phyloP scores from a whole-genome alignment of 768 basidiomycete genomes.

The Lactarius trivialis region DNA sequence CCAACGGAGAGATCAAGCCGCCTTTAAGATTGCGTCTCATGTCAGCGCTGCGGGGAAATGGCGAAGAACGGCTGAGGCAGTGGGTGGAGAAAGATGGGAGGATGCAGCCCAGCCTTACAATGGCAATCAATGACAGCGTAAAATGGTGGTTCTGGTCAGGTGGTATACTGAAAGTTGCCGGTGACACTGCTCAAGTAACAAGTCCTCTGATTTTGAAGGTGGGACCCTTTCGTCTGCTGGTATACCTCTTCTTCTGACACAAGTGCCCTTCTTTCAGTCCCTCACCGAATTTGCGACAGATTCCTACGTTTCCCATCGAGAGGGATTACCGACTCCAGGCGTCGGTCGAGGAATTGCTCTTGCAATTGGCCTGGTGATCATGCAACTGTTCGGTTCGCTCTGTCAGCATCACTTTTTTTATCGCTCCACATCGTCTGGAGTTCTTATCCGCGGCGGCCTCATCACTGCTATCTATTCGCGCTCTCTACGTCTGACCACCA shows the following conservation, averaged over 20 bases:
- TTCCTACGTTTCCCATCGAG: slow-evolving; percentile 41
- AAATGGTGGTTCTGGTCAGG: slow-evolving; percentile 74
- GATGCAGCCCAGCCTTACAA: slow-evolving; percentile 52
- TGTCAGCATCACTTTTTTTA: slow-evolving; percentile 83
- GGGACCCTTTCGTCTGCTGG: slow-evolving; percentile 11
- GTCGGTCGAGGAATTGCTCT: slow-evolving; percentile 66
- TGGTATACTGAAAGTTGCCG: slow-evolving; percentile 51
- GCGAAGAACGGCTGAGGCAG: slow-evolving; percentile 47
- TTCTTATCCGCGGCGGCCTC: slow-evolving; percentile 74
- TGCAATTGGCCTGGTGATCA: slow-evolving; percentile 56
- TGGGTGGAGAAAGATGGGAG: slow-evolving; percentile 63
- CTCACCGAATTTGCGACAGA: slow-evolving; percentile 64
- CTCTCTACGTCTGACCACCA: slow-evolving; percentile 67
- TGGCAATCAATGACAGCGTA: slow-evolving; percentile 72
- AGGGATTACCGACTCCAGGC: slow-evolving; percentile 31
- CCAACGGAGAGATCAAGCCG: slow-evolving; percentile 55
- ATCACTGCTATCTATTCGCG: slow-evolving; percentile 83
- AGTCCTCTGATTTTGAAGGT: slow-evolving; percentile 78
- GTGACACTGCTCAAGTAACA: slow-evolving; percentile 66
- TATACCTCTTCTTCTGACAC: neutral
- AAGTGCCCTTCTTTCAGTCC: slow-evolving; percentile 33
- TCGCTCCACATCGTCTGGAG: slow-evolving; percentile 63
- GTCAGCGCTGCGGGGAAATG: slow-evolving; percentile 55
- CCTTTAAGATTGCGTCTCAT: slow-evolving; percentile 41
- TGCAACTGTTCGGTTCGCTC: slow-evolving; percentile 63